phyloP scores from a whole-genome alignment of 352 stramenopile species.

The Aphanomyces cochlioides region DNA sequence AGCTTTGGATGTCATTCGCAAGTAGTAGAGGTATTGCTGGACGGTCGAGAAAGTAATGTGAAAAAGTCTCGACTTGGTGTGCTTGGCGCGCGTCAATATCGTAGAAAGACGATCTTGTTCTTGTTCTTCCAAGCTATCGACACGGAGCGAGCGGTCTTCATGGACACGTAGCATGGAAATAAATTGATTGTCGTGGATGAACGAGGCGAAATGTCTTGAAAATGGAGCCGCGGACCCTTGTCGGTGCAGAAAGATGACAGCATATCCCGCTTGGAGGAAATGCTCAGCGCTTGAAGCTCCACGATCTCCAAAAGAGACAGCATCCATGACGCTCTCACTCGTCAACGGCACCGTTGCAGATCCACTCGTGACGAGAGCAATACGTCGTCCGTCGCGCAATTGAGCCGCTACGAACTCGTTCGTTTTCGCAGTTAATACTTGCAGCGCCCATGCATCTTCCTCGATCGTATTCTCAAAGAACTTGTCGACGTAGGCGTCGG shows the following conservation, averaged over 20 bases:
- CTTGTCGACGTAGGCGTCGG: conserved; percentile 67
- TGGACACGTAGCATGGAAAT: conserved; percentile 74
- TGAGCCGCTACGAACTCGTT: conserved; percentile 60
- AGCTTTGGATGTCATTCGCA: conserved; percentile 54
- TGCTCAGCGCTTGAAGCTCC: conserved; percentile 75
- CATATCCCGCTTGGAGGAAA: conserved; percentile 70
- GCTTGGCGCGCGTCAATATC: conserved; percentile 49
- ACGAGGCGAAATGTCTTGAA: conserved; percentile 79
- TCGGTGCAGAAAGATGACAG: conserved; percentile 77
- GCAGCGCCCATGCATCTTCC: conserved; percentile 57
- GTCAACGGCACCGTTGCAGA: conserved; percentile 70
- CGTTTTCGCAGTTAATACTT: conserved; percentile 38
- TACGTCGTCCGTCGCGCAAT: conserved; percentile 50
- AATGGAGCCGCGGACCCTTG: conserved; percentile 77
- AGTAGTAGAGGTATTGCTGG: conserved; percentile 77
- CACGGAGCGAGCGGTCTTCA: conserved; percentile 27
- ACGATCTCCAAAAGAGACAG: conserved; percentile 64
- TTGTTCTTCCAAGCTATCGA: conserved; percentile 46
- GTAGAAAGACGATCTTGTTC: conserved; percentile 29
- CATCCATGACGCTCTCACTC: conserved; percentile 65
- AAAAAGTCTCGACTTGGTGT: conserved; percentile 63
- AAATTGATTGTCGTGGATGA: conserved; percentile 74
- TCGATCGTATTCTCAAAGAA: conserved; percentile 77
- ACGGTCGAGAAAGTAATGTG: conserved; percentile 74
- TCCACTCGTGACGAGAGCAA: conserved; percentile 78